These are phyloP conservation scores for Gamarada debralockiae DNA, from an alignment of 495 filamentous ascomycete species.

Conservation along the genomic window DNA sequence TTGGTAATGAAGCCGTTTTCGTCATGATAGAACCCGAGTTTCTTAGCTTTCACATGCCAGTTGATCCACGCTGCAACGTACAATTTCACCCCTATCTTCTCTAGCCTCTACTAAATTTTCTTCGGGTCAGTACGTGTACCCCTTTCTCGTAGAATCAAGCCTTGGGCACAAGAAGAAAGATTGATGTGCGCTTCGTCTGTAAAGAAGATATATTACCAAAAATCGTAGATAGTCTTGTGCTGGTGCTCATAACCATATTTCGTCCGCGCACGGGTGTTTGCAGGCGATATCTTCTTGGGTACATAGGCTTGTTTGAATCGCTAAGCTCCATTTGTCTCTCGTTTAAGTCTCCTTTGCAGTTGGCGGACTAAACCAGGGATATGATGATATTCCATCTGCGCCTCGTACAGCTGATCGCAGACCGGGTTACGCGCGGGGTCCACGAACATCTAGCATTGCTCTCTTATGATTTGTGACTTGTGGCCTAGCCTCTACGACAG, in stretches of 20 bases:
- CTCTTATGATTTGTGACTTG: not conserved
- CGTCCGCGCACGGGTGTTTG: not conserved
- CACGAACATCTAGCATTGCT: not conserved
- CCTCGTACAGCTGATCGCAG: constrained; percentile 14
- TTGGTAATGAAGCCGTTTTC: not conserved
- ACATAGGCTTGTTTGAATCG: constrained; percentile 2
- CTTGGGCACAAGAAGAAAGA: not conserved
- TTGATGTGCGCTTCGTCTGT: too few species aligned
- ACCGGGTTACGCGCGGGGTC: constrained; percentile 2
- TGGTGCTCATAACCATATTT: not conserved
- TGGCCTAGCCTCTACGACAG: not conserved
- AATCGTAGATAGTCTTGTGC: not conserved
- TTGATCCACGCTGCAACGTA: constrained; percentile 5
- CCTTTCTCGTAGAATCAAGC: not conserved
- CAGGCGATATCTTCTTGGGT: not conserved
- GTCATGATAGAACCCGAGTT: constrained; percentile 6
- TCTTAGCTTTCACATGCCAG: constrained; percentile 1
- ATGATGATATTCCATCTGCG: not conserved
- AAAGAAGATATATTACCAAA: constrained; percentile 6
- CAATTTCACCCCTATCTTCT: constrained; percentile 6
- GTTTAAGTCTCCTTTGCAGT: constrained; percentile 1
- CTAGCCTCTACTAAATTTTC: constrained; percentile 2
- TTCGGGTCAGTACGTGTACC: not conserved
- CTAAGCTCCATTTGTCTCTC: not conserved
- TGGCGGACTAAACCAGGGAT: not conserved